A percentile compares a stretch with the other conserved stretches of the same genome.
Evolutionary conservation across 192 early-diverging fungal species (phyloP).

Genomic region (Diversispora epigaea): DNA sequence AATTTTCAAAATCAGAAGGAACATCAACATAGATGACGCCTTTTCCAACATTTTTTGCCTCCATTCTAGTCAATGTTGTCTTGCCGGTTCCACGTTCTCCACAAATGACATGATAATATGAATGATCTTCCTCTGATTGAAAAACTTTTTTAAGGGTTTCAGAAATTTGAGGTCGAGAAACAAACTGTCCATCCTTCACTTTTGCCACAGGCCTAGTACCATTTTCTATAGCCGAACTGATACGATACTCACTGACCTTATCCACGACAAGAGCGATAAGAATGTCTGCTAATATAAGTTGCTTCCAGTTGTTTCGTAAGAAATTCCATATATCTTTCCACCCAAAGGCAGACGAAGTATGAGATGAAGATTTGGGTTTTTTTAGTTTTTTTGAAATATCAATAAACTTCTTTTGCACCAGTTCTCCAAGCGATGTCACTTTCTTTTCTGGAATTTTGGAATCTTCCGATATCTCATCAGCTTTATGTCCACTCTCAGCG

Average conservation of each 20-base stretch:
- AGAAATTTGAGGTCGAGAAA: conserved; percentile 10
- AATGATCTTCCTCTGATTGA: background rate
- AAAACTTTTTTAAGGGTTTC: conserved; percentile 14
- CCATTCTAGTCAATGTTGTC: conserved; percentile 18
- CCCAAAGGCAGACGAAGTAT: background rate
- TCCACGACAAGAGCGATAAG: background rate
- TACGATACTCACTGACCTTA: background rate
- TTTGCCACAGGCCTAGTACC: conserved; percentile 5
- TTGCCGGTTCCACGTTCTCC: conserved; percentile 32
- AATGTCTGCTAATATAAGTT: background rate
- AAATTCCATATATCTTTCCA: background rate
- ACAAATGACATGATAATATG: background rate
- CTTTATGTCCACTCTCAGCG: too few species aligned
- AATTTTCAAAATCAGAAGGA: conserved; percentile 2
- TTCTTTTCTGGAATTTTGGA: conserved; percentile 3
- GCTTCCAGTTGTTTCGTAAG: background rate
- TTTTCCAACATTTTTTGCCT: conserved; percentile 13
- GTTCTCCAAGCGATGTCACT: background rate
- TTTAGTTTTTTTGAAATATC: background rate
- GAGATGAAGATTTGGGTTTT: background rate
- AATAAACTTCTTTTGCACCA: conserved; percentile 4
- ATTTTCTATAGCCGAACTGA: background rate
- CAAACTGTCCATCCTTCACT: background rate
- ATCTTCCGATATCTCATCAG: background rate
- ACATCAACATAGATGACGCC: conserved; percentile 29